phyloP scores from a whole-genome alignment of 768 basidiomycete species.

The Tephrocybe rancida region DNA sequence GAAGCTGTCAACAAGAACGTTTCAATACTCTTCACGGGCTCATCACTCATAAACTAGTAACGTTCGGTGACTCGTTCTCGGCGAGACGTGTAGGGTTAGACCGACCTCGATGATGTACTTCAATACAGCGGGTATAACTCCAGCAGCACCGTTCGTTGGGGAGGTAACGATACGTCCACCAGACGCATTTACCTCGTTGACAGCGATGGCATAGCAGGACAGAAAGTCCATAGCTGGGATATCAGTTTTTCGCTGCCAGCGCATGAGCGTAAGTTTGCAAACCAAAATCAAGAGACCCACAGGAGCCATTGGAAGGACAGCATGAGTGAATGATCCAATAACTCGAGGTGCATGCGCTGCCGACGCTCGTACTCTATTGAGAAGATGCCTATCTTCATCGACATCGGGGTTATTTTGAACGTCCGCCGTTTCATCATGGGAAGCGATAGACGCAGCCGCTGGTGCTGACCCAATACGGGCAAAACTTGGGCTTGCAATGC shows the following conservation, averaged over 20 bases:
- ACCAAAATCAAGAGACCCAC: conserved; percentile 41
- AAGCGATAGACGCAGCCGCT: conserved; percentile 21
- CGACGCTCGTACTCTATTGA: conserved; percentile 10
- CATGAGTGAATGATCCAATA: conserved; percentile 78
- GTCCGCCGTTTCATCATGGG: conserved; percentile 18
- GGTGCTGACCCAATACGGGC: conserved; percentile 34
- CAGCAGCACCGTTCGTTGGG: conserved; percentile 92
- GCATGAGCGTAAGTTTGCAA: neutral
- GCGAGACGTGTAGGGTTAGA: neutral
- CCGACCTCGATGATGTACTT: conserved; percentile 86
- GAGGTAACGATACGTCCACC: conserved; percentile 95
- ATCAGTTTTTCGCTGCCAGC: conserved; percentile 69
- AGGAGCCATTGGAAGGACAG: conserved; percentile 79
- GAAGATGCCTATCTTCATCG: conserved; percentile 2
- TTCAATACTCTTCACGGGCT: conserved; percentile 83
- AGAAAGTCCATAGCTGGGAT: conserved; percentile 95
- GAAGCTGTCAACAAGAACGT: conserved; percentile 91
- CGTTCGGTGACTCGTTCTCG: neutral
- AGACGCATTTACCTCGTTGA: conserved; percentile 92
- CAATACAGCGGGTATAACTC: conserved; percentile 89
- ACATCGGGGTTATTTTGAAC: conserved; percentile 9
- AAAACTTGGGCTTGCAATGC: conserved; percentile 35
- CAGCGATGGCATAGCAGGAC: conserved; percentile 92
- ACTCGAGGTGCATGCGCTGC: conserved; percentile 44
- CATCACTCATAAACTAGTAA: conserved; percentile 82